Evolutionary conservation across 2,329 filamentous ascomycete genomes (phyloP), one percentile per base, ranked within the genome.

Genomic region (Alternaria gaisen): DNA sequence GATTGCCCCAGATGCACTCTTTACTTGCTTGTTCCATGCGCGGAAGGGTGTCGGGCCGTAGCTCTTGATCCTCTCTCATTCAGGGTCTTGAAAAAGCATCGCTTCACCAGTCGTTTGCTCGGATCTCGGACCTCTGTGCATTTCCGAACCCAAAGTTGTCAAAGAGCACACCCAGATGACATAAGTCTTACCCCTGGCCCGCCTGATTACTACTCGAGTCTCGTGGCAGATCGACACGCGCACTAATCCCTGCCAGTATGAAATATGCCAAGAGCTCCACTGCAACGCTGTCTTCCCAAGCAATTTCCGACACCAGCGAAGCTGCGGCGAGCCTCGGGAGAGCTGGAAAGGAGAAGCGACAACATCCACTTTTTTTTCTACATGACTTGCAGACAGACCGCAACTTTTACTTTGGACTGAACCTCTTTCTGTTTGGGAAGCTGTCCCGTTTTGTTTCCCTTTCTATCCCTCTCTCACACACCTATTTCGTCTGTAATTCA

Each of bases 301-400:
- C 28, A 30, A 30, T 30, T 30, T 30, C 28, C 28, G 30, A 30
- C 32, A 57, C n/a, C 9, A 40, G n/a, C 38, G 7, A n/a, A n/a
- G 50, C 50, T 48, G 53, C 53, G 43, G 53, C 43, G 54, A 42
- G 48, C 41, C 40, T 53, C 47, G 56, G 51, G 46, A 36, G 34
- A 36, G 30, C 32, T 36, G 34, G 56, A 59, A 59, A 59, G 43
- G 56, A 59, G 51, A 53, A 41, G 56, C 26, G 34, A 51, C 42
- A n/a, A 8, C 40, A 12, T 53, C 36, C 12, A 28, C 50, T 53
- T 53, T 53, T 54, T 30, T 30, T 30, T 11, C 28, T 30, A 26
- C 24, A 26, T 26, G 24, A 26, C 24, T 26, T 26, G 24, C 24
- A 26, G 24, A 26, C 24, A 26, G 24, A 26, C 24, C 24, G 24